Conservation (phyloP, 768 basidiomycete species). For the Russula sp. region DNA sequence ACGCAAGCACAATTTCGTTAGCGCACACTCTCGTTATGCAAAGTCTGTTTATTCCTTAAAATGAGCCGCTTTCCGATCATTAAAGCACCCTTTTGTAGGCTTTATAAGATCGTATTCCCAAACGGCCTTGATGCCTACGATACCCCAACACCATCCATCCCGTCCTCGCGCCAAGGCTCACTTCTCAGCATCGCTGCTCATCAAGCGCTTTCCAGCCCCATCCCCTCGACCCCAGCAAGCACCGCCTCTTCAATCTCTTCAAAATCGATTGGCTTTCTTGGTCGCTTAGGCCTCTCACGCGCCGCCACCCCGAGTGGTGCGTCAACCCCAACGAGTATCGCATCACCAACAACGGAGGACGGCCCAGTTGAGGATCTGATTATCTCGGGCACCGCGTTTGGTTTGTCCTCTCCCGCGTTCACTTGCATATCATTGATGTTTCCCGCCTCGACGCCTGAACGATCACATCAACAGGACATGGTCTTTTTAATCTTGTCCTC, state of each 20-base stretch:
- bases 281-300: slow-evolving; percentile 33
- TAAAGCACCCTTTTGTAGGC: slow-evolving; percentile 36
- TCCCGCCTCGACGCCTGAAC: not conserved
- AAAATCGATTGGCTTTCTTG: slow-evolving; percentile 32
- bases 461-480: slow-evolving; percentile 33
- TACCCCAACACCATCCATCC: slow-evolving; percentile 41
- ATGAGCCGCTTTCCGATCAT: not conserved
- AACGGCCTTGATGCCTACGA: slow-evolving; percentile 49
- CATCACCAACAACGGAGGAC: slow-evolving; percentile 34
- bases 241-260: slow-evolving; percentile 15
- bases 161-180: slow-evolving; percentile 41
- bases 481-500: slow-evolving; percentile 74
- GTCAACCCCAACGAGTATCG: slow-evolving; percentile 14
- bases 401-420: slow-evolving; percentile 37
- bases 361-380: slow-evolving; percentile 71
- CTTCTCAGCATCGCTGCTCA: slow-evolving; percentile 12
- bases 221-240: slow-evolving; percentile 29
- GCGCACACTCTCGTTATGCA: slow-evolving; percentile 71
- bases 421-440: slow-evolving; percentile 2
- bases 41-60: slow-evolving; percentile 45
- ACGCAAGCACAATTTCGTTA: slow-evolving; percentile 29
- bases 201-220: slow-evolving; percentile 27
- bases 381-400: slow-evolving; percentile 74
- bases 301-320: slow-evolving; percentile 31
- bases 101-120: slow-evolving; percentile 68